phyloP scores from a whole-genome alignment of 352 stramenopile genomes.

The Aphanomyces cochlioides region DNA sequence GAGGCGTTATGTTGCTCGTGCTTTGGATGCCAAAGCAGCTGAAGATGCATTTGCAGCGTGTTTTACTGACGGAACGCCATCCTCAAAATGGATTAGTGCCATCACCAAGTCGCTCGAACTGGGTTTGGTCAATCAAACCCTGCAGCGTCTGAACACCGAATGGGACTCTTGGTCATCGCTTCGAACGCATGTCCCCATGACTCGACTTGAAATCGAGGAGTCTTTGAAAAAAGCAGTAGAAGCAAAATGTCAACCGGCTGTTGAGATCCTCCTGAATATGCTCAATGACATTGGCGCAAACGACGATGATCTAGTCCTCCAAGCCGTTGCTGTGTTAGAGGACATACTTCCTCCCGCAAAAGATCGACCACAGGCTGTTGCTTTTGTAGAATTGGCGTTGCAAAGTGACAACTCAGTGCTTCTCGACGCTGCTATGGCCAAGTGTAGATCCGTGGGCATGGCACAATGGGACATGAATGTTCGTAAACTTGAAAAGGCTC shows the following conservation, averaged over 20 bases:
- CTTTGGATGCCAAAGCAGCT: neutral
- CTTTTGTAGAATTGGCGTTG: slow-evolving; percentile 22
- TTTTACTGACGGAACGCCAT: neutral
- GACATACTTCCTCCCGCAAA: slow-evolving; percentile 1
- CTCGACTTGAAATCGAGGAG: slow-evolving; percentile 15
- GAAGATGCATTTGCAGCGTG: neutral
- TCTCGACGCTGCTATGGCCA: slow-evolving; percentile 19
- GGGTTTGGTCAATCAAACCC: slow-evolving; percentile 5
- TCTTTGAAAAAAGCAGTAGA: slow-evolving; percentile 19
- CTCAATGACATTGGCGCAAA: slow-evolving; percentile 10
- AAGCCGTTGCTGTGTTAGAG: neutral
- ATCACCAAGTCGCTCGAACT: slow-evolving; percentile 3
- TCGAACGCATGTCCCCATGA: neutral
- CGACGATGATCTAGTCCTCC: slow-evolving; percentile 9
- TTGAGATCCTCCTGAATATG: slow-evolving; percentile 14
- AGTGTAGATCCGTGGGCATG: slow-evolving; percentile 26
- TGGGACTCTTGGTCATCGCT: slow-evolving; percentile 23
- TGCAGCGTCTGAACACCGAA: neutral
- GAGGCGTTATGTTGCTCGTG: neutral
- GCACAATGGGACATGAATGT: slow-evolving; percentile 29
- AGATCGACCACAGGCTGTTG: slow-evolving; percentile 20
- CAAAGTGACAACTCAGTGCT: slow-evolving; percentile 9
- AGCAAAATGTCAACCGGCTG: slow-evolving; percentile 1
- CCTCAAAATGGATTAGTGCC: neutral
- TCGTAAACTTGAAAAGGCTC: neutral